Percentiles rank a stretch among this genome's conserved stretches.
These are phyloP conservation scores for Irpex sp. DNA, from an alignment of 1,284 basidiomycete genomes.

Conservation along the genomic window DNA sequence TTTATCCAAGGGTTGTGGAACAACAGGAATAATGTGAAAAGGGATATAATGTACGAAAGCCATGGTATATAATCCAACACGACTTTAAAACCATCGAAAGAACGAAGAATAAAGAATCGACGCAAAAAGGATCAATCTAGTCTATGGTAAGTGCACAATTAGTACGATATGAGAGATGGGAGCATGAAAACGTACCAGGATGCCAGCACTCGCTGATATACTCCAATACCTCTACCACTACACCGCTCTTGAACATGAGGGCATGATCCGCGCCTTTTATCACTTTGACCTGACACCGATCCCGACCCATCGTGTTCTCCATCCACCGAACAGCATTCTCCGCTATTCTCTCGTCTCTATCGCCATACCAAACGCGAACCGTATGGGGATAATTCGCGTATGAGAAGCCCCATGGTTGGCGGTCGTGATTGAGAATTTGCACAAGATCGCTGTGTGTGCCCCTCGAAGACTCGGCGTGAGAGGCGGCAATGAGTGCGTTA, in stretches of 20 bases:
- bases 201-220: constrained; percentile 59
- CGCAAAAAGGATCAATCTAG: constrained; percentile 19
- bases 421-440: constrained; percentile 85
- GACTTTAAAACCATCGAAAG: constrained; percentile 13
- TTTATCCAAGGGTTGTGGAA: neutral
- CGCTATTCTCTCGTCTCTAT: constrained; percentile 89
- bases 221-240: constrained; percentile 88
- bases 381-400: constrained; percentile 73
- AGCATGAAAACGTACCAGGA: constrained; percentile 22
- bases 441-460: constrained; percentile 90
- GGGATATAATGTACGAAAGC: constrained; percentile 25
- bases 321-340: constrained; percentile 88
- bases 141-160: neutral
- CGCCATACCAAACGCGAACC: constrained; percentile 93
- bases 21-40: constrained; percentile 5
- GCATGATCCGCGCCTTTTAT: constrained; percentile 88
- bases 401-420: constrained; percentile 82
- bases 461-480: constrained; percentile 89
- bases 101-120: constrained; percentile 13
- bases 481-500: constrained; percentile 88
- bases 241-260: constrained; percentile 86
- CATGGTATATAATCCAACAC: constrained; percentile 33
- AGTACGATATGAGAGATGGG: neutral
- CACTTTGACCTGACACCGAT: constrained; percentile 74
- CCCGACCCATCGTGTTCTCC: constrained; percentile 80